Base-by-base conservation (phyloP, 805 yeast genomes). In the Lipomyces spencermartinsiae region DNA sequence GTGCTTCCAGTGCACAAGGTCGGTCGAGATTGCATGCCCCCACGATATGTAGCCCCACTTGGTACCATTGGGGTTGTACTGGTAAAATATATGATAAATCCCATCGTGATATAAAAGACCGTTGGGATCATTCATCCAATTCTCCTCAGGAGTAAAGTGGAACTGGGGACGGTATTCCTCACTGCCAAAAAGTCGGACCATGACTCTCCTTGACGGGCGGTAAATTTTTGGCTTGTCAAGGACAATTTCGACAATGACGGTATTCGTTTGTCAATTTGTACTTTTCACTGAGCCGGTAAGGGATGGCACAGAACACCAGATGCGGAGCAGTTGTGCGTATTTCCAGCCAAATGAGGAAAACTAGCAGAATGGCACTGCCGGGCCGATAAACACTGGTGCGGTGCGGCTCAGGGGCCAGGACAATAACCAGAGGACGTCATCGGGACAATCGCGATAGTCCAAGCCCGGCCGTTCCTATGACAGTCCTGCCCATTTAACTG, bases 131-230 rank as follows among this genome's bases (percentile, higher is more conserved):
- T 25, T 25, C 29, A 25, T 25, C 29, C 29, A 81, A 4, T 80
- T 81, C 5, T 63, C 58, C 8, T 72, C 66, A 1, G 84, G 83
- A 2, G 83, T 73, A 53, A 74, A 76, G 67, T 81, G 83, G 49
- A 75, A 53, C n/a, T 51, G 64, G 22, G 67, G 67, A n/a, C 67
- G 59, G 34, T 34, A 25, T 12, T 58, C 19, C 61, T 59, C 61
- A 16, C 1, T 59, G 61, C 1, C 2, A 39, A 12, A 39, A 2
- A 3, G n/a, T 39, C n/a, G 49, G 49, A 39, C 49, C 49, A 39
- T 39, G 49, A 39, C 49, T 39, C 49, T 16, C 16, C 49, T 39
- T 2, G 49, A 3, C 49, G 2, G 49, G 49, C 16, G 49, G 49
- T 12, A 39, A 39, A 9, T 39, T 39, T 39, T 39, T 39, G 46